Base-by-base conservation (phyloP, 805 yeast species). In the Cyberlindnera xylosilytica region DNA sequence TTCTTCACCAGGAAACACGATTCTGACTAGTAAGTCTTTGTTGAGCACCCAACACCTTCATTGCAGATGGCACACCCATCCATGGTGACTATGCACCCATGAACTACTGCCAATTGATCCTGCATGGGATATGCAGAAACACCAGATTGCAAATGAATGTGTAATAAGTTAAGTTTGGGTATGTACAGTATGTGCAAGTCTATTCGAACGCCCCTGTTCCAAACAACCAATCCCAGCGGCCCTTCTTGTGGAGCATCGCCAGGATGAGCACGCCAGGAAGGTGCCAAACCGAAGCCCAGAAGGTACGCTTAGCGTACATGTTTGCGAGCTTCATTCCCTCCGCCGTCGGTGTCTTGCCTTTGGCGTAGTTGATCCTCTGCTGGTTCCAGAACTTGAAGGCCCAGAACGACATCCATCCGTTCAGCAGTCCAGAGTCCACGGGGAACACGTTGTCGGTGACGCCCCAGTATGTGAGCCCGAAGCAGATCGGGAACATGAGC, bases 241-340 rank as follows among this genome's bases (percentile, higher is more conserved):
- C 97, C 61, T 83, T 83, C 65, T 93, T 93, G 64, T 93, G 98
- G 39, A 93, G 62, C 89, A 93, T 91, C 1, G 98, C 97, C 46
- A 93, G 68, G 16, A 89, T 83, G 41, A 93, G 68, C 13, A 95
- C 83, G 0, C 85, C 90, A 0, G 99, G 99, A 35, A 93, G 67
- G 54, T 93, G 98, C 81, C 91, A 79, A 1, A 93, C 96, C 20
- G 96, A 84, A 30, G 95, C 87, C 95, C 96, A 87, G 62, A 93
- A 93, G 33, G 90, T 73, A 60, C 83, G 83, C 46, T 86, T 81
- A 1, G 99, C 98, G 61, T 79, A 82, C 2, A 69, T 52, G 54
- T 76, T 79, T 4, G 95, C 87, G 40, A 73, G 47, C 18, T 72
- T 68, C 38, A 83, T 54, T 0, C 84, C 88, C 49, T 78, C 76